Base-by-base conservation (phyloP, 1,284 basidiomycete species). In the Hymenochaete sp. region DNA sequence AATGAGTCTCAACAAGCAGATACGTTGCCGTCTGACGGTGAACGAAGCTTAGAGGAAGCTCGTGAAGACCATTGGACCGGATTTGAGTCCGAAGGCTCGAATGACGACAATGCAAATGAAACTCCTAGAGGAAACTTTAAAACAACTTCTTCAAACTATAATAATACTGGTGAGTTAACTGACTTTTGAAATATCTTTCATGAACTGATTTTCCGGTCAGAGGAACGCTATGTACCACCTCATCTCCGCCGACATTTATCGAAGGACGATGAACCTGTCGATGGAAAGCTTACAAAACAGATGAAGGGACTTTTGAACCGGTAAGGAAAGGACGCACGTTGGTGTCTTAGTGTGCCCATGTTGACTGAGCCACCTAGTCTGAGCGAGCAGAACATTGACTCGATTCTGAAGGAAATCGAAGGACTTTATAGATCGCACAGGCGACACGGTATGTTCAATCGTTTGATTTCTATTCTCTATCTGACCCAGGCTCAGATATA, bases 231-330 rank as follows among this genome's bases (percentile, higher is more conserved):
- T 60, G 56, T 85, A 38, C 77, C 83, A 11, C 80, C 85, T 27
- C 71, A 80, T 56, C 62, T 83, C 10, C 70, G 84, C 46, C 68
- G 73, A 49, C 38, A 41, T 11, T 7, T 8, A 9, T 8, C 18
- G 19, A 56, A 61, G 45, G 61, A 59, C 48, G 66, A 61, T 44
- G 73, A 67, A 0, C 79, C 82, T 53, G 70, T 67, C 28, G 64
- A 73, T 35, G 50, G 70, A 7, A 90, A 88, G 61, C 70, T 97
- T 18, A 78, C 71, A 5, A 75, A 84, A 43, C 87, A 87, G 55
- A 65, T 91, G 10, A 93, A 96, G 62, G 93, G 93, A 60, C 66
- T 91, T 7, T 71, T 97, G 40, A 97, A 97, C 62, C 75, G 88
- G 82, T 89, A 58, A 48, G 68, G 33, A 35, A n/a, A n/a, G n/a